A percentile compares a stretch with the other conserved stretches of the same genome.
These are phyloP conservation scores for Hypoxylon rubiginosum DNA, from an alignment of 2,329 filamentous ascomycete genomes.

Conservation along the genomic window DNA sequence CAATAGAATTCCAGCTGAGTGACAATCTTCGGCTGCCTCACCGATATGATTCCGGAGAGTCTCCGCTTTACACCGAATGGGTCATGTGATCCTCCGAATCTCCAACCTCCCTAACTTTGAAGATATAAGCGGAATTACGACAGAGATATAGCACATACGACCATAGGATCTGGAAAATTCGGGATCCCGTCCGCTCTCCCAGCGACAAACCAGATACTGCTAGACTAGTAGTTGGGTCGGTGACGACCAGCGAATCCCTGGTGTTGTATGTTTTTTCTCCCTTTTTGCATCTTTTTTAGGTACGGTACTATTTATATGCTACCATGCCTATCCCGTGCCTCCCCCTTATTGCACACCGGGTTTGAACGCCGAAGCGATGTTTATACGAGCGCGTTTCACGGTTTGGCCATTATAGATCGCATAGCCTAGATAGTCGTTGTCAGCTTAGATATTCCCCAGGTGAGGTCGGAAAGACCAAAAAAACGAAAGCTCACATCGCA, in stretches of 20 bases:
- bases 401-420: slow-evolving; percentile 30
- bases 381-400: slow-evolving; percentile 25
- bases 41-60: too few species aligned
- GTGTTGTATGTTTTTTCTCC: too few species aligned
- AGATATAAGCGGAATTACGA: too few species aligned
- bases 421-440: slow-evolving; percentile 22
- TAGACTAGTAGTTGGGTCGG: too few species aligned
- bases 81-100: not conserved
- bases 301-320: too few species aligned
- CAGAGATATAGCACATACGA: not conserved
- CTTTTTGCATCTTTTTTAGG: not conserved
- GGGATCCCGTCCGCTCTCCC: slow-evolving; percentile 1
- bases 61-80: not conserved
- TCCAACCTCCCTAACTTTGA: not conserved
- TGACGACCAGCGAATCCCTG: too few species aligned
- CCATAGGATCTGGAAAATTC: not conserved
- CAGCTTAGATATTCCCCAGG: not conserved
- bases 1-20: not conserved
- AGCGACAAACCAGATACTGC: not conserved
- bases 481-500: slow-evolving; percentile 41
- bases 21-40: not conserved
- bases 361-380: slow-evolving; percentile 28
- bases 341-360: slow-evolving; percentile 34
- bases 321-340: too few species aligned
- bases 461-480: not conserved